Base-by-base conservation (phyloP, 345 rosid species). In the Ricinus communis region DNA sequence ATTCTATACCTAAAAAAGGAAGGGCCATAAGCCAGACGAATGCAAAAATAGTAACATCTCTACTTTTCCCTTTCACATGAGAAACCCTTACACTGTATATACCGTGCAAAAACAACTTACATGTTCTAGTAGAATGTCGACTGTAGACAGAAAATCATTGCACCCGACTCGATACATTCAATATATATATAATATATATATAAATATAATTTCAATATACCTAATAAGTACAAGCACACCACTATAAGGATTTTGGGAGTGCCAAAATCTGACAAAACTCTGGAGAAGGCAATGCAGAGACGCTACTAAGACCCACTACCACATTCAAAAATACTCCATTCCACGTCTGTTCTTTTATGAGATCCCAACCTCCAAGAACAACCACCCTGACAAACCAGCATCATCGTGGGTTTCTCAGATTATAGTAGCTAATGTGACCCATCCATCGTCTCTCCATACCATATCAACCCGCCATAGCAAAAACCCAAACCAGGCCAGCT, bases 401-500 rank as follows among this genome's bases (percentile, higher is more conserved):
- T 30, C 70, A 54, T 54, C 72, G 58, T 41, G 8, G 75, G 36
- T 71, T 65, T 61, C 64, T 69, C 62, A 30, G 65, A 50, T 55
- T 74, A 76, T 55, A 74, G 58, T 66, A 65, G 43, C 3, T 74
- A 53, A 47, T 46, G 69, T 13, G 24, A 66, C 28, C 70, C 16
- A 47, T 27, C 54, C 31, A n/a, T 52, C 64, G 14, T 71, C 62
- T 62, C 25, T 12, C 56, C 33, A 61, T 54, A 57, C 56, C 31
- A 36, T 36, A 52, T 28, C 28, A 69, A 55, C 55, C 24, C 51
- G 71, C 70, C 58, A 8, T 19, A 28, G 22, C 25, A 61, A 63
- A 59, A 61, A 68, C 72, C 68, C 36, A 1, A 19, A 70, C 80
- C 70, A 77, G 54, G 51, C 78, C 68, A 50, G 33, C 77, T 50